Percentiles rank a stretch among this genome's conserved stretches.
These are phyloP conservation scores for Reticulascus tulasneorum DNA, from an alignment of 2,329 filamentous ascomycete species.

Conservation along the genomic window DNA sequence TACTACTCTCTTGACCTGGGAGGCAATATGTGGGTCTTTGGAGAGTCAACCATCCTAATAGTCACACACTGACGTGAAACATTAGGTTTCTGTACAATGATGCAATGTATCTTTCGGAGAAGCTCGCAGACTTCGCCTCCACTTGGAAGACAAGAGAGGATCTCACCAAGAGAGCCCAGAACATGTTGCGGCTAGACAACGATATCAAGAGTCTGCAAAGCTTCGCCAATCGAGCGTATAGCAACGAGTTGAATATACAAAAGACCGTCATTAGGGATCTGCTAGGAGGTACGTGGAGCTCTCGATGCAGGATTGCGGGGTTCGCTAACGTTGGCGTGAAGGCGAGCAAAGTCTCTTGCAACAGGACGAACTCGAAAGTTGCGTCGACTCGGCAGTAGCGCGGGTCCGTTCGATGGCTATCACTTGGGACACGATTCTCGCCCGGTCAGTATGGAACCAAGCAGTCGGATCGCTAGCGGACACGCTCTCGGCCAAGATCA, in stretches of 20 bases:
- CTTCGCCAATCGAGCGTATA: constrained; percentile 60
- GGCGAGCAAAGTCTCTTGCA: constrained; percentile 57
- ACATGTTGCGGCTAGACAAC: constrained; percentile 54
- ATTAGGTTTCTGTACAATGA: constrained; percentile 66
- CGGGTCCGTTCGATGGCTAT: constrained; percentile 51
- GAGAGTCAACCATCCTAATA: not conserved
- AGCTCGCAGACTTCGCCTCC: constrained; percentile 43
- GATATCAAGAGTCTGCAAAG: constrained; percentile 56
- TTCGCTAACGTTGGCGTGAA: constrained; percentile 16
- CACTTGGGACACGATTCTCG: constrained; percentile 55
- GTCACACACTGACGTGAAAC: constrained; percentile 16
- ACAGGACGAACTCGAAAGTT: constrained; percentile 49
- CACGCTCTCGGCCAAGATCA: constrained; percentile 54
- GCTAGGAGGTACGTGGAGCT: constrained; percentile 41
- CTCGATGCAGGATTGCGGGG: not conserved
- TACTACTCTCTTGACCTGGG: constrained; percentile 63
- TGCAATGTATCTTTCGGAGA: constrained; percentile 58
- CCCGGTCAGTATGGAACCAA: constrained; percentile 59
- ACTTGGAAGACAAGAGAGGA: constrained; percentile 53
- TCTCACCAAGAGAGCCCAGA: constrained; percentile 44
- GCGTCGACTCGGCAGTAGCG: constrained; percentile 48
- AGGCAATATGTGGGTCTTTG: constrained; percentile 57
- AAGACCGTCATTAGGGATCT: constrained; percentile 59
- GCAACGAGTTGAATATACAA: constrained; percentile 56
- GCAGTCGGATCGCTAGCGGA: constrained; percentile 58